phyloP scores from a whole-genome alignment of 2,329 filamentous ascomycete species.

The Pezicula rhizophila region DNA sequence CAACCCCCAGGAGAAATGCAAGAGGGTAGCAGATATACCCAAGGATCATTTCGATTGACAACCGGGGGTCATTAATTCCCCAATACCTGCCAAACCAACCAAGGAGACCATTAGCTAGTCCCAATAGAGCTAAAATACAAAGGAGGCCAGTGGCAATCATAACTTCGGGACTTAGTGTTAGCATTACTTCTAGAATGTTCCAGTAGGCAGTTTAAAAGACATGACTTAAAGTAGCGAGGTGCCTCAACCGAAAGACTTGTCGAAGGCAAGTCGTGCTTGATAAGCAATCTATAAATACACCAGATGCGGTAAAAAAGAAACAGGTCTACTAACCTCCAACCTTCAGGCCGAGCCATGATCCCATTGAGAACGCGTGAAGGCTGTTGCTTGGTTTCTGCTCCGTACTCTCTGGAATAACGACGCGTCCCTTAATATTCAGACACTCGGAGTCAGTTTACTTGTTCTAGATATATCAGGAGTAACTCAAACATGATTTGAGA shows the following conservation, averaged over 20 bases:
- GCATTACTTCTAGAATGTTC: too few species aligned
- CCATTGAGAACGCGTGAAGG: slow-evolving; percentile 79
- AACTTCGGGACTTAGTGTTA: slow-evolving; percentile 31
- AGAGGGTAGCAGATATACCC: slow-evolving; percentile 75
- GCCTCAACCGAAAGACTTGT: too few species aligned
- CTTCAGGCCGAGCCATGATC: slow-evolving; percentile 80
- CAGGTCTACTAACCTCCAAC: slow-evolving; percentile 44
- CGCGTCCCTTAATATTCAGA: slow-evolving; percentile 39
- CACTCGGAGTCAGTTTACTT: too few species aligned
- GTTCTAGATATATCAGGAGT: too few species aligned
- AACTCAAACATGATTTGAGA: too few species aligned
- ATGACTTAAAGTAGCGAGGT: too few species aligned
- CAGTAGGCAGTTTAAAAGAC: too few species aligned
- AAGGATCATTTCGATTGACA: slow-evolving; percentile 70
- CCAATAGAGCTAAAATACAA: slow-evolving; percentile 75
- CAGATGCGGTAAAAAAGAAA: too few species aligned
- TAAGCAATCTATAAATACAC: too few species aligned
- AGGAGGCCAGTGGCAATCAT: slow-evolving; percentile 78
- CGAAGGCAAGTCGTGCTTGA: too few species aligned
- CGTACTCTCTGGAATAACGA: slow-evolving; percentile 67
- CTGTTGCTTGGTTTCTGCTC: slow-evolving; percentile 72
- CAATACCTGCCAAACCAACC: slow-evolving; percentile 81
- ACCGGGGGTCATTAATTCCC: slow-evolving; percentile 61
- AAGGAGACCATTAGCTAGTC: slow-evolving; percentile 67
- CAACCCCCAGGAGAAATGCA: slow-evolving; percentile 76